Conservation (phyloP, 768 basidiomycete species). For the Pleurotus tuoliensis region DNA sequence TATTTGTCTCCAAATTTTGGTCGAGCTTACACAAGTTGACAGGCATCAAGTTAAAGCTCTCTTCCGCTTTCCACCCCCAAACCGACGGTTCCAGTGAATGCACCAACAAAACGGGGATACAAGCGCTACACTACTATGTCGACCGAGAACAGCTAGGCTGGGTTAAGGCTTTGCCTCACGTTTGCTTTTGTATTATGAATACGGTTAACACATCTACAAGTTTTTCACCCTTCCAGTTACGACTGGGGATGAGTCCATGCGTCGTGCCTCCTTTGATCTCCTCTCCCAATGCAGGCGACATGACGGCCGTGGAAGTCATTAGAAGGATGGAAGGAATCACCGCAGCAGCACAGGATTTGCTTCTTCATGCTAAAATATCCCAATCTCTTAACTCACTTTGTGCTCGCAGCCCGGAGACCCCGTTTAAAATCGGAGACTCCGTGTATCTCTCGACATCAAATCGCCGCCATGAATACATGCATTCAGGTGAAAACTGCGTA, state of each 20-base stretch:
- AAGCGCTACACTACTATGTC: slow-evolving; percentile 18
- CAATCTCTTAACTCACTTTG: slow-evolving; percentile 20
- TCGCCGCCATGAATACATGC: slow-evolving; percentile 20
- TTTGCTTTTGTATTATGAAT: slow-evolving; percentile 29
- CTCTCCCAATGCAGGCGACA: too few species aligned
- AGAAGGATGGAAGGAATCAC: slow-evolving; percentile 15
- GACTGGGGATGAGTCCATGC: not conserved
- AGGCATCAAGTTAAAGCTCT: slow-evolving; percentile 24
- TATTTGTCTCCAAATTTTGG: slow-evolving; percentile 31
- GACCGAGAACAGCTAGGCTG: slow-evolving; percentile 23
- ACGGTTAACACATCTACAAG: slow-evolving; percentile 23
- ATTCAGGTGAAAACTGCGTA: slow-evolving; percentile 15
- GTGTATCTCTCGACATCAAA: slow-evolving; percentile 27
- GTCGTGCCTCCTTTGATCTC: too few species aligned
- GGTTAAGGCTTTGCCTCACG: slow-evolving; percentile 16
- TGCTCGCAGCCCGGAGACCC: slow-evolving; percentile 15
- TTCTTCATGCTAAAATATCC: slow-evolving; percentile 17
- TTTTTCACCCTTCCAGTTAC: slow-evolving; percentile 17
- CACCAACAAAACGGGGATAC: not conserved
- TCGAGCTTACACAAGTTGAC: slow-evolving; percentile 13
- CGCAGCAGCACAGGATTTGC: slow-evolving; percentile 10
- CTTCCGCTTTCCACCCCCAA: slow-evolving; percentile 30
- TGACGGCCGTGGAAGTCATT: too few species aligned
- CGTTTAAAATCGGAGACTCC: slow-evolving; percentile 25
- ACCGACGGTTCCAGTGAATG: slow-evolving; percentile 20